These are phyloP conservation scores for Coemansia sp. DNA, from an alignment of 192 early-diverging fungal genomes.

Conservation along the genomic window DNA sequence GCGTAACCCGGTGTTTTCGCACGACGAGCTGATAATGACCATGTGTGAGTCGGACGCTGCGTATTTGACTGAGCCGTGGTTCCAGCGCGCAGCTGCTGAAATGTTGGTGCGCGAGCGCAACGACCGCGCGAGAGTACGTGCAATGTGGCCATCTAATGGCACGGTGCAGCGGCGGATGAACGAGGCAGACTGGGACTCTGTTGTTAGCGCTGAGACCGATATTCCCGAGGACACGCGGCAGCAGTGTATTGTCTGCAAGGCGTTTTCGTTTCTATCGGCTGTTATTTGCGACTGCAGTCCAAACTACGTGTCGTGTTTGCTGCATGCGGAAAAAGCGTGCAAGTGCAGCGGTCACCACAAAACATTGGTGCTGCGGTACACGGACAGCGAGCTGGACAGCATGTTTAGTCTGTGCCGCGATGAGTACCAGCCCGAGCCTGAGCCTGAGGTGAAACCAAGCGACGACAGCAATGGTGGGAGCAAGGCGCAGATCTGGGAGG, in stretches of 20 bases:
- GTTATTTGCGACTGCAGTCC: constrained; percentile 61
- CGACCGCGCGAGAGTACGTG: constrained; percentile 48
- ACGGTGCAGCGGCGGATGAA: constrained; percentile 8
- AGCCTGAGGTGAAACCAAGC: background rate
- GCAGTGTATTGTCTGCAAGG: constrained; percentile 71
- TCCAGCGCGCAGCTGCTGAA: constrained; percentile 48
- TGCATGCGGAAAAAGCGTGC: constrained; percentile 61
- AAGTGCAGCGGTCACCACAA: constrained; percentile 43
- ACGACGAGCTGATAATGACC: constrained; percentile 86
- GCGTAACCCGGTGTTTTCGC: constrained; percentile 88
- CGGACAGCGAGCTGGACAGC: constrained; percentile 52
- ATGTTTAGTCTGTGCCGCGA: constrained; percentile 27
- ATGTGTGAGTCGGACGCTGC: constrained; percentile 46
- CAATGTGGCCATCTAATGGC: constrained; percentile 7
- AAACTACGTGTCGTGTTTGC: constrained; percentile 63
- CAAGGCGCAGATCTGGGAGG: constrained; percentile 47
- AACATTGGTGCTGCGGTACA: constrained; percentile 54
- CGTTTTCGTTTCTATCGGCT: constrained; percentile 70
- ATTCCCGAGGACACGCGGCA: constrained; percentile 61
- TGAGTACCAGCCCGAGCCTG: constrained; percentile 7
- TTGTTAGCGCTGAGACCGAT: constrained; percentile 48
- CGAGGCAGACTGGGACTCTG: constrained; percentile 38
- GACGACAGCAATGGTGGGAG: background rate
- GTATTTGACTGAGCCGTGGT: constrained; percentile 34
- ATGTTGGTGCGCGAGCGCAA: constrained; percentile 59